A percentile compares a stretch with the other conserved stretches of the same genome.
Evolutionary conservation across 495 filamentous ascomycete genomes (phyloP).

Genomic region (Polyplosphaeria fusca): DNA sequence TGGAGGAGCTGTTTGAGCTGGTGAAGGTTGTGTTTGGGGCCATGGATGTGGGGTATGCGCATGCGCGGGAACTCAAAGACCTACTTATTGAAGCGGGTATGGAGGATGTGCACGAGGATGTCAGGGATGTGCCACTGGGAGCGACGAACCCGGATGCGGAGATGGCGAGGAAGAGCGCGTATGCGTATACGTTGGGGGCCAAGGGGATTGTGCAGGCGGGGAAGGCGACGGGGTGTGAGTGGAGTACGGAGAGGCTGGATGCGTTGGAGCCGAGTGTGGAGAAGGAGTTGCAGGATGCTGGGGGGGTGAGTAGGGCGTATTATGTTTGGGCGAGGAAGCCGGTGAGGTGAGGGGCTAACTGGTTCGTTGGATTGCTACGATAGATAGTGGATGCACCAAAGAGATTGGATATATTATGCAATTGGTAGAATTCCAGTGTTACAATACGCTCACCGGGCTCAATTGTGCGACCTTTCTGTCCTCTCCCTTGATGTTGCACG

Average conservation of each 20-base stretch:
- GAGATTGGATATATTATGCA: too few species aligned
- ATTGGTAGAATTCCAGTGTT: too few species aligned
- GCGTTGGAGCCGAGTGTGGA: not conserved
- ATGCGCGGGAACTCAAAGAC: not conserved
- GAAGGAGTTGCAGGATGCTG: not conserved
- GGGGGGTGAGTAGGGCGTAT: conserved; percentile 1
- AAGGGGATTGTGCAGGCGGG: conserved; percentile 1
- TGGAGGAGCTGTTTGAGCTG: conserved; percentile 6
- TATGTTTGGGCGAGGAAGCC: not conserved
- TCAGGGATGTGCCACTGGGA: conserved; percentile 7
- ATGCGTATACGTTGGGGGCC: not conserved
- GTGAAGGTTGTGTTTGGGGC: conserved; percentile 7
- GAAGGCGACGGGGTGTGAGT: not conserved
- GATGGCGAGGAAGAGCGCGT: conserved; percentile 1
- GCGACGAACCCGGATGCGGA: conserved; percentile 1
- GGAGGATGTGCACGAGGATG: not conserved
- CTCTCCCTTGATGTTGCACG: too few species aligned
- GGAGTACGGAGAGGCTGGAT: not conserved
- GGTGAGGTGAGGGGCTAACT: too few species aligned
- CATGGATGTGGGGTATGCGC: not conserved
- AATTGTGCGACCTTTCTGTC: too few species aligned
- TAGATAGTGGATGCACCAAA: too few species aligned
- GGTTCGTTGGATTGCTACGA: too few species aligned
- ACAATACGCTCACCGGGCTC: too few species aligned
- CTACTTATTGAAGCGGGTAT: not conserved